phyloP scores from a whole-genome alignment of 2,329 filamentous ascomycete genomes.

The Pseudogymnoascus sp. region DNA sequence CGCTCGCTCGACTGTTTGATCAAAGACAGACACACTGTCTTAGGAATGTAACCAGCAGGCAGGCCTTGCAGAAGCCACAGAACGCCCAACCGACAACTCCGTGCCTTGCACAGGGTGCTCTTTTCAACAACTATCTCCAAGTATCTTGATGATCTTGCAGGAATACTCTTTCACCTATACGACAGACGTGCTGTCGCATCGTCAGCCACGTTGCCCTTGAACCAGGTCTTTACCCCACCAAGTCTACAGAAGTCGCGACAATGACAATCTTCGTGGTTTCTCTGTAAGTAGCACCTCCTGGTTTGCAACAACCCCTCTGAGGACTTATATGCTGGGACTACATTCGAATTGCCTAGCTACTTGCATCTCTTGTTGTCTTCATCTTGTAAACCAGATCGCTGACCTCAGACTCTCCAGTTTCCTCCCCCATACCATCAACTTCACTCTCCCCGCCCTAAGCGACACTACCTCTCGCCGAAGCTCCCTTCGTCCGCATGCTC shows the following conservation, averaged over 20 bases:
- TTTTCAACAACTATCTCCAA: not conserved
- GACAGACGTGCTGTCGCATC: not conserved
- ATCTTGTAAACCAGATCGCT: constrained; percentile 2
- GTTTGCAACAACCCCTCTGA: not conserved
- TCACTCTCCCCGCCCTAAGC: constrained; percentile 54
- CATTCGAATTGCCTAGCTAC: not conserved
- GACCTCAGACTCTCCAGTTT: constrained; percentile 49
- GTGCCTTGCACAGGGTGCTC: not conserved
- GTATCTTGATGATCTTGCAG: not conserved
- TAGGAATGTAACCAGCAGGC: constrained; percentile 7
- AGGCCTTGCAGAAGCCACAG: not conserved
- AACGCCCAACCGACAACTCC: constrained; percentile 1
- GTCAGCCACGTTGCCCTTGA: not conserved
- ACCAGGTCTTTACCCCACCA: not conserved
- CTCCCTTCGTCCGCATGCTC: constrained; percentile 19
- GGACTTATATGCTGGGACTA: not conserved
- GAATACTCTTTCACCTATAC: not conserved
- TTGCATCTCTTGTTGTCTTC: not conserved
- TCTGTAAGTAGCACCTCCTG: constrained; percentile 38
- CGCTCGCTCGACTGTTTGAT: not conserved
- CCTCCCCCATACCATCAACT: constrained; percentile 85
- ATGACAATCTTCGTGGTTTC: constrained; percentile 56
- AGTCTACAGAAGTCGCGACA: constrained; percentile 11
- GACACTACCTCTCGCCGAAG: constrained; percentile 33
- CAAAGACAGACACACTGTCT: constrained; percentile 5